These are phyloP conservation scores for Entamoeba dispar DNA, from an alignment of 208 protist genomes.

Conservation along the genomic window DNA sequence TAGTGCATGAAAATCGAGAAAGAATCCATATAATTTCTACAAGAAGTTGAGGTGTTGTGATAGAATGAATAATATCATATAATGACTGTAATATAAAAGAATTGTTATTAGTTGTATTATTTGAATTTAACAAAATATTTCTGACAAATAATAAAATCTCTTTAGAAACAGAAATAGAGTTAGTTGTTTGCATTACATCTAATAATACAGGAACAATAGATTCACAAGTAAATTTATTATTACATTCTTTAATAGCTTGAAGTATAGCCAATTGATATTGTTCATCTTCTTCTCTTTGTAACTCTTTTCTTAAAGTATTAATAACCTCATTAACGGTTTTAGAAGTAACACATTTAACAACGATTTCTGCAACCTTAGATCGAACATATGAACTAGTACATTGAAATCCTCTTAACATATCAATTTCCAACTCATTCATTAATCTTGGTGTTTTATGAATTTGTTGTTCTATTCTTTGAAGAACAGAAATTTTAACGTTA, in stretches of 20 bases:
- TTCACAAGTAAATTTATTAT: not conserved
- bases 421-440: not conserved
- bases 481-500: not conserved
- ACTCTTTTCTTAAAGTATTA: not conserved
- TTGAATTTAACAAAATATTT: not conserved
- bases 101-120: not conserved
- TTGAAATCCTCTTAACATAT: not conserved
- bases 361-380: not conserved
- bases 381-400: not conserved
- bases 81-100: not conserved
- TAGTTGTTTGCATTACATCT: not conserved
- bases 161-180: not conserved
- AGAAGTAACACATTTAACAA: not conserved
- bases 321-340: not conserved
- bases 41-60: not conserved
- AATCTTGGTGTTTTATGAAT: not conserved
- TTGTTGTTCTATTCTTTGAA: not conserved
- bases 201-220: not conserved
- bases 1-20: not conserved
- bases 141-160: not conserved
- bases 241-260: not conserved
- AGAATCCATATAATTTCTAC: not conserved
- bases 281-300: not conserved
- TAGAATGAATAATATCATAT: not conserved
- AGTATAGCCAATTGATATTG: not conserved